These are phyloP conservation scores for Lyophyllum semitale DNA, from an alignment of 768 basidiomycete genomes.

Conservation along the genomic window DNA sequence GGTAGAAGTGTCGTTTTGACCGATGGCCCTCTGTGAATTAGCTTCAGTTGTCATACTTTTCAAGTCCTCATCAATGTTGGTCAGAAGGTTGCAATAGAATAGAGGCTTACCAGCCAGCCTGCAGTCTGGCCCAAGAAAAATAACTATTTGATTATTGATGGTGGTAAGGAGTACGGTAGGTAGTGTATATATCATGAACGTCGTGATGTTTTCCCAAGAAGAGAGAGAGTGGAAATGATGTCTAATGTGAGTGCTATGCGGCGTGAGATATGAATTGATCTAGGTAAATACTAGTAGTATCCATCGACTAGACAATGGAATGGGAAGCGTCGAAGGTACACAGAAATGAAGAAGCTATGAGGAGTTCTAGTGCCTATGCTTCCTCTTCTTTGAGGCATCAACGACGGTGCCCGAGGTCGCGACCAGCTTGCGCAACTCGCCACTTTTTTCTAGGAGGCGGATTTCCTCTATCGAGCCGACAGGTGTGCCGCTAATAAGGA, in stretches of 20 bases:
- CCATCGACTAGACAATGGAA: background rate
- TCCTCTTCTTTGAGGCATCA: constrained; percentile 55
- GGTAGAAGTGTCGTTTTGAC: background rate
- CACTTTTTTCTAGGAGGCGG: constrained; percentile 46
- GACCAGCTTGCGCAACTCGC: constrained; percentile 53
- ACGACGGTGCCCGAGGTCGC: constrained; percentile 59
- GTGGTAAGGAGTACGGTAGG: background rate
- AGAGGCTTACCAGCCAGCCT: background rate
- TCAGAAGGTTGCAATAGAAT: background rate
- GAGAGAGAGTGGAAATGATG: background rate
- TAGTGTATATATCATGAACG: constrained; percentile 3
- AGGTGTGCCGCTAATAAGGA: constrained; percentile 66
- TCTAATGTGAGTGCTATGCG: background rate
- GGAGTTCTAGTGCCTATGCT: constrained; percentile 38
- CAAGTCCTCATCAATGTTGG: background rate
- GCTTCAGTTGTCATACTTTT: background rate
- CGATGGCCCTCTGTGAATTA: background rate
- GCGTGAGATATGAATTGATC: background rate
- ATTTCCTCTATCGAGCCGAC: constrained; percentile 57
- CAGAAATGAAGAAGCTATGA: background rate
- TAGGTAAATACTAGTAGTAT: background rate
- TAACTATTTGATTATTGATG: background rate
- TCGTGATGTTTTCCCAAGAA: background rate
- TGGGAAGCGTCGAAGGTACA: background rate
- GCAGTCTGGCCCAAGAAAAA: background rate